Evolutionary conservation across 108 stramenopile species (phyloP), one percentile per base, ranked within the genome.

Genomic region (Mayamaea pseudoterrestris): DNA sequence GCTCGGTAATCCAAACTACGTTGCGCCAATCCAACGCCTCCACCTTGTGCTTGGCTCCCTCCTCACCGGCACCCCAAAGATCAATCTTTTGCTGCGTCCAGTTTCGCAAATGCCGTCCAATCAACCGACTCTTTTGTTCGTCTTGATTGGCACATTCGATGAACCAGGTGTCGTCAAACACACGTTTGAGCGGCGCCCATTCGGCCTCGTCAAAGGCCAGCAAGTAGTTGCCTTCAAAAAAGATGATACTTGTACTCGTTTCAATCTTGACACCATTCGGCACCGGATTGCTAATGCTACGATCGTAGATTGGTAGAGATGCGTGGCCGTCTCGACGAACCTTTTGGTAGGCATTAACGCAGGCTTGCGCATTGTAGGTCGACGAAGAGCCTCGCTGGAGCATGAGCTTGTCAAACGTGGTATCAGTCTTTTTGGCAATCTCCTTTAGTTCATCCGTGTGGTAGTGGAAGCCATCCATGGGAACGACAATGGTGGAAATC

Each of bases 391-490:
- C 78, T 25, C 78, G 66, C 13, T 73, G 57, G 16, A 30, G 27
- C 7, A 54, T 43, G 24, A 32, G 20, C 50, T 30, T 20, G 17
- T 22, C 30, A 13, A 20, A 32, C 46, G 65, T 23, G 53, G 41
- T 12, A 55, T 48, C 35, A 53, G 63, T 27, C 58, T 57, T 12
- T 49, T 55, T 22, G 41, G 32, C 47, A 6, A 48, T 68, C 18
- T 45, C 28, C 54, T 64, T 47, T 11, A 84, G 47, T 55, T 74
- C 42, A 2, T 63, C 41, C 27, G 65, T 58, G 2, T 67, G 35
- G 47, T 66, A 78, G 44, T 84, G 83, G 58, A 65, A 84, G 8
- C 83, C 83, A 50, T 84, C 83, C 78, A 84, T 80, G 8, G 83
- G 83, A 8, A 84, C 5, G n/a, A 60, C 75, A 2, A 69, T 51